Conservation (phyloP, 2,329 filamentous ascomycete species). For the Stemphylium beticola region DNA sequence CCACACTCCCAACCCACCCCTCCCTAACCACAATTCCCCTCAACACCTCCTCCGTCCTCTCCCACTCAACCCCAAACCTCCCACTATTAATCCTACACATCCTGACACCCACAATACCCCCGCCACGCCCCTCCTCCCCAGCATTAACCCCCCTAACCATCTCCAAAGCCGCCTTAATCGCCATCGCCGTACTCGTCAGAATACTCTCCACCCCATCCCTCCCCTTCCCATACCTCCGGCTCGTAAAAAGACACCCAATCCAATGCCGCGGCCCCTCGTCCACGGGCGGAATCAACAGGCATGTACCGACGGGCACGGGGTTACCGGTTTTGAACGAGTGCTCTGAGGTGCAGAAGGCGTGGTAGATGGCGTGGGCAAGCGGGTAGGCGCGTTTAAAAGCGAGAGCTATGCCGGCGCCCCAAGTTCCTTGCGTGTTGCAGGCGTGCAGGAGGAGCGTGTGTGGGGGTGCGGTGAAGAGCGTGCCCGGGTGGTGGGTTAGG, state of each 20-base stretch:
- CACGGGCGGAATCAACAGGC: slow-evolving; percentile 61
- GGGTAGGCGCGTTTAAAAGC: slow-evolving; percentile 60
- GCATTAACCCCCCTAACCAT: slow-evolving; percentile 43
- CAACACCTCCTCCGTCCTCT: slow-evolving; percentile 54
- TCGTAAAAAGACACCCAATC: slow-evolving; percentile 67
- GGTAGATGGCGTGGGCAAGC: slow-evolving; percentile 56
- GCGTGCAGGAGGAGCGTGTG: slow-evolving; percentile 63
- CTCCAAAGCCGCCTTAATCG: slow-evolving; percentile 57
- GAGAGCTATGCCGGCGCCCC: slow-evolving; percentile 65
- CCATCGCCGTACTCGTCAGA: slow-evolving; percentile 55
- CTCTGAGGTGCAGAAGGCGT: slow-evolving; percentile 52
- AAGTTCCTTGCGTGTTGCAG: slow-evolving; percentile 64
- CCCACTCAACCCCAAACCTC: slow-evolving; percentile 63
- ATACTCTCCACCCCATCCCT: slow-evolving; percentile 55
- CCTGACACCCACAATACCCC: slow-evolving; percentile 42
- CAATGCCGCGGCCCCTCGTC: slow-evolving; percentile 53
- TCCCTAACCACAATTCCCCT: slow-evolving; percentile 31
- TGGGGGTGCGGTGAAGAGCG: slow-evolving; percentile 61
- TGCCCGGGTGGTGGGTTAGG: slow-evolving; percentile 45
- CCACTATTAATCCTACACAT: slow-evolving; percentile 66
- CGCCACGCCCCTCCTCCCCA: slow-evolving; percentile 12
- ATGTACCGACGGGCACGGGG: slow-evolving; percentile 52
- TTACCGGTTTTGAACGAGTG: slow-evolving; percentile 26
- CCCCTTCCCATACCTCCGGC: slow-evolving; percentile 54
- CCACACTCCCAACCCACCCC: slow-evolving; percentile 25